Evolutionary conservation across 2,329 filamentous ascomycete species (phyloP).

Genomic region (Botryosphaeria agaves): DNA sequence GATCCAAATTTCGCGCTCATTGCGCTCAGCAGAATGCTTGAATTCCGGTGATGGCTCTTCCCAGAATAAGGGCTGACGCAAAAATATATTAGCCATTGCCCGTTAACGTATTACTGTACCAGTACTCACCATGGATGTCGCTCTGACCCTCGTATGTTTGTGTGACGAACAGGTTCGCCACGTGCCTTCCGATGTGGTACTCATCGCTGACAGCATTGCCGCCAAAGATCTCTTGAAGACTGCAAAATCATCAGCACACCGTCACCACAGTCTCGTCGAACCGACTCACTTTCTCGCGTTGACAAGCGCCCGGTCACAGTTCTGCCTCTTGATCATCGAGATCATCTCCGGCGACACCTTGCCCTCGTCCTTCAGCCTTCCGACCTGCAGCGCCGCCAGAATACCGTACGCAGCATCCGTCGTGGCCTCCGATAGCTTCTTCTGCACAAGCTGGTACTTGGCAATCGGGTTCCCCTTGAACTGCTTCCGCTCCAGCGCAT

Average conservation of each 20-base stretch:
- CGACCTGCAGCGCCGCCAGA: slow-evolving; percentile 80
- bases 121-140: slow-evolving; percentile 65
- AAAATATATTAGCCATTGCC: too few relatives aligned
- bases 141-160: slow-evolving; percentile 98
- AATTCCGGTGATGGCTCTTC: slow-evolving; percentile 41
- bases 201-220: slow-evolving; percentile 98
- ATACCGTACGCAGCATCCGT: slow-evolving; percentile 86
- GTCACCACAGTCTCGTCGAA: too few relatives aligned
- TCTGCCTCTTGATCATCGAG: slow-evolving; percentile 89
- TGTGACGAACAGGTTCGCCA: slow-evolving; percentile 89
- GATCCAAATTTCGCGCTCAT: too few relatives aligned
- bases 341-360: slow-evolving; percentile 91
- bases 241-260: slow-evolving; percentile 12
- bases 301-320: slow-evolving; percentile 75
- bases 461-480: slow-evolving; percentile 93
- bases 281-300: slow-evolving; percentile 48
- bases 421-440: slow-evolving; percentile 84
- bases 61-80: slow-evolving; percentile 27
- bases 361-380: slow-evolving; percentile 80
- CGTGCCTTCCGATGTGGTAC: slow-evolving; percentile 87
- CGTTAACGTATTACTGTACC: background rate
- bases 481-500: slow-evolving; percentile 84
- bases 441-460: slow-evolving; percentile 93
- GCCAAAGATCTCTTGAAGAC: slow-evolving; percentile 87
- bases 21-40: slow-evolving; percentile 61